Evolutionary conservation across 1,139 yeast genomes (phyloP), one percentile per base, ranked within the genome.

Genomic region (Geotrichum candidum): DNA sequence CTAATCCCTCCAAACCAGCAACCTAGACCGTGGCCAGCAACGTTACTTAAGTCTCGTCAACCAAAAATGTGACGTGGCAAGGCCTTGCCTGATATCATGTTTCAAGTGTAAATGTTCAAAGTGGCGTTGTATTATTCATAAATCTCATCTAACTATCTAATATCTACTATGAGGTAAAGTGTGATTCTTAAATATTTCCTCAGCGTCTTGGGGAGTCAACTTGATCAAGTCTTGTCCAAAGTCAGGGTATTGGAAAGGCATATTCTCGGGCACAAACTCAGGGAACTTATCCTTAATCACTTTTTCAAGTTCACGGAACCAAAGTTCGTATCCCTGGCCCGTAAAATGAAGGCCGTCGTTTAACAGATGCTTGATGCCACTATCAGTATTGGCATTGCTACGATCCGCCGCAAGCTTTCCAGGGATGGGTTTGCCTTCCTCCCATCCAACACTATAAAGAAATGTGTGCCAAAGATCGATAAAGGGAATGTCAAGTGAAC

Each of bases 331-430:
- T 0, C 86, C 90, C n/a, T 73, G 70, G 0, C 85, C 84, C 1
- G 83, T 78, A 70, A 80, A 86, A 71, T 90, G 96, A 53, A 90
- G 74, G 0, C 96, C 96, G 69, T 88, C 94, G 10, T 69, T 64
- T 13, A 82, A 68, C 9, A 78, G 64, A 1, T 70, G 72, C 9
- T 66, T 54, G 27, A 68, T 65, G 73, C 6, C 67, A 68, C 23
- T 68, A 61, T 53, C 65, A 53, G 53, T 67, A 66, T 23, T 63
- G 51, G 50, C 68, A 1, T 22, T 18, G 23, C 50, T 52, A 7
- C n/a, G 15, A 22, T 46, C 41, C 66, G 62, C 57, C 7, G 59
- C 68, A 0, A 50, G 48, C 2, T 58, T 58, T 3, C 69, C 68
- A 3, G 66, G 66, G 7, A 64, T 56, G 0, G 68, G 66, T 7